Base-by-base conservation (phyloP, 2,329 filamentous ascomycete genomes). In the Bipolaris cookei region DNA sequence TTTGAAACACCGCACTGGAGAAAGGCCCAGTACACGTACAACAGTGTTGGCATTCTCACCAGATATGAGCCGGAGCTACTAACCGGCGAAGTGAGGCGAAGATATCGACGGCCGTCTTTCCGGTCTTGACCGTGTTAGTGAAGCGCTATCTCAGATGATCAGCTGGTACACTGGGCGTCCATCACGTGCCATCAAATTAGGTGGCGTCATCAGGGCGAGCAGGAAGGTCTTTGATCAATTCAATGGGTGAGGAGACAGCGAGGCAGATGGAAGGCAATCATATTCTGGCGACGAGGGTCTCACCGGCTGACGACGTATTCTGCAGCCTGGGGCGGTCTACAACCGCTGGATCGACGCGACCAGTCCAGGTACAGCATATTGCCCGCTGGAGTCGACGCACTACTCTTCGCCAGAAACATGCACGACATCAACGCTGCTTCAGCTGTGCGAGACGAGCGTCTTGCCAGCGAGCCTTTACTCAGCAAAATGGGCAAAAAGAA, bases 141-240 rank as follows among this genome's bases (percentile, higher is more conserved):
- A 55, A 51, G 51, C 52, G 52, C 35, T 44, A 55, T 51, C 46
- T 46, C 25, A 25, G 30, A 4, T 51, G 39, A 51, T 55, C 52
- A 55, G 28, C 52, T 55, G 52, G 52, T 30, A 28, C 30, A 20
- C 23, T 44, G 16, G 13, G 11, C 11, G 16, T 6, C n/a, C 18
- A 30, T 55, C 52, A 55, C 52, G 52, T 55, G 52, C 39, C 18
- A 16, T 10, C 30, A n/a, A 16, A 51, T 39, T 47, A 43, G 28
- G 28, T 55, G 45, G 46, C 52, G 52, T 55, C 52, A 55, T 38
- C 38, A 42, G n/a, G 30, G 34, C 20, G 46, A 44, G 46, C 52
- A 55, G 41, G 20, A 21, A 30, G 14, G 13, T 28, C 30, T 37
- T 44, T 18, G 52, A 38, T 23, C 30, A 50, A 32, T 20, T 18